Evolutionary conservation across 257 asterid species (phyloP), one percentile per base, ranked within the genome.

Genomic region (Ocimum tenuiflorum): DNA sequence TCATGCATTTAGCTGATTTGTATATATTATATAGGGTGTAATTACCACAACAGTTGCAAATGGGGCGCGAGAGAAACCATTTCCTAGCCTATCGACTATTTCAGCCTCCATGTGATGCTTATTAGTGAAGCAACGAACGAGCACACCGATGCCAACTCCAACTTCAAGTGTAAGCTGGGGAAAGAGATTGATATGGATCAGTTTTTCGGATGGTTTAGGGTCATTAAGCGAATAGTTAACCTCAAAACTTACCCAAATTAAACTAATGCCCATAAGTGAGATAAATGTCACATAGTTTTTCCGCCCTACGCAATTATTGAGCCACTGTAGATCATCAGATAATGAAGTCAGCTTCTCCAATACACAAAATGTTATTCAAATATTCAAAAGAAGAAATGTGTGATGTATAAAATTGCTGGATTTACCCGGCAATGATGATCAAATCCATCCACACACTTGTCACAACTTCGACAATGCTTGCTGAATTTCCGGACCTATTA

Each of bases 381-480:
- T 1, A 14, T 54, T 22, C 23, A 17, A 43, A 63, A 59, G 31
- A 43, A 56, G 58, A 73, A 17, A 60, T 38, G 52, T 55, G 52
- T 61, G 22, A 65, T 48, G 67, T 62, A 36, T 42, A 49, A 49
- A 29, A 62, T 63, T 64, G 72, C 57, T 62, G 66, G 49, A 38
- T 67, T 48, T 88, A 94, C 99, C 89, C 97, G 95, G 55, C 99
- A 94, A 72, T 94, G 99, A 80, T 94, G 99, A 82, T 94, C 99
- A 70, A 94, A 94, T 79, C 94, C 99, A 75, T 94, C 99, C 45
- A 94, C 97, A 65, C 99, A 94, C 82, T 94, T 94, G 81, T 94
- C 99, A 71, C 99, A 94, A 69, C 99, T 94, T 85, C 99, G 80
- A 73, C 99, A 94, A 67, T 94, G 99, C 82, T 94, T 94, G 81